Conservation (phyloP, 306 rosid genomes). For the Astragalus membranaceus region DNA sequence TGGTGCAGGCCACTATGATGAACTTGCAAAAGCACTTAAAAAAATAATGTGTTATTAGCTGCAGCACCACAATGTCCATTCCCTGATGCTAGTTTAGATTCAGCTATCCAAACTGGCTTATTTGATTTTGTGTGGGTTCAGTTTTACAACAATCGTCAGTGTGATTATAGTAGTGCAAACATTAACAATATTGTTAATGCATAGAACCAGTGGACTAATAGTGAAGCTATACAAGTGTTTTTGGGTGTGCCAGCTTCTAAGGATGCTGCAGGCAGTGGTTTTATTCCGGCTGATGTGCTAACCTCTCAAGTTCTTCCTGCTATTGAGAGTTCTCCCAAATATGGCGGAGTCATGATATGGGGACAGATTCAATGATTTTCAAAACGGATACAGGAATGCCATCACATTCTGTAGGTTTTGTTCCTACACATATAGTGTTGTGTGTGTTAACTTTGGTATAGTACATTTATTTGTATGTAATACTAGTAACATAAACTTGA, state of each 20-base stretch:
- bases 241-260: slow-evolving; percentile 62
- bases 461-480: background rate
- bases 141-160: slow-evolving; percentile 57
- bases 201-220: slow-evolving; percentile 52
- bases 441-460: background rate
- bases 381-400: slow-evolving; percentile 14
- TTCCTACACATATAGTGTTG: background rate
- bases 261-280: slow-evolving; percentile 48
- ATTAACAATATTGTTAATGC: slow-evolving; percentile 28
- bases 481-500: background rate
- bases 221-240: slow-evolving; percentile 36
- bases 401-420: slow-evolving; percentile 8
- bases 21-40: slow-evolving; percentile 38
- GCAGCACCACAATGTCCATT: slow-evolving; percentile 65
- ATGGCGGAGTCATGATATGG: slow-evolving; percentile 75
- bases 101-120: slow-evolving; percentile 42
- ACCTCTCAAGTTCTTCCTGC: slow-evolving; percentile 42
- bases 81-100: slow-evolving; percentile 40
- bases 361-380: slow-evolving; percentile 27
- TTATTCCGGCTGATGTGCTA: slow-evolving; percentile 40
- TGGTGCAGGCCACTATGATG: slow-evolving; percentile 22
- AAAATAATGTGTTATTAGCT: slow-evolving; percentile 20
- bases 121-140: slow-evolving; percentile 68
- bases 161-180: slow-evolving; percentile 39
- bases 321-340: slow-evolving; percentile 34